Conservation (phyloP, 192 early-diverging fungal genomes). For the Chytriomyces confervae region DNA sequence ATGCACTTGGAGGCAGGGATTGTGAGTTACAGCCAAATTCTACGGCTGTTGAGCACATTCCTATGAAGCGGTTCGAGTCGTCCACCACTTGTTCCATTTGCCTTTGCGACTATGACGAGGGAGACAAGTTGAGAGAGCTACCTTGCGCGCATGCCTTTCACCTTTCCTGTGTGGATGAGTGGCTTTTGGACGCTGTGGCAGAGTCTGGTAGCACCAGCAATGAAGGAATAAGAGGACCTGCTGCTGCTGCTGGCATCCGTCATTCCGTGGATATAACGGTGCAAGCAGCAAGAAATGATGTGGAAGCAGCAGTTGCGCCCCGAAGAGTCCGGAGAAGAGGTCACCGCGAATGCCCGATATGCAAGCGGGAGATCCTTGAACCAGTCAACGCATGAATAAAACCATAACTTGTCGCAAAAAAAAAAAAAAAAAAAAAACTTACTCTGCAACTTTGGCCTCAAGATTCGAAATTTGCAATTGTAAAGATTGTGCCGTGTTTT, state of each 20-base stretch:
- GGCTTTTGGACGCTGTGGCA: conserved; percentile 1
- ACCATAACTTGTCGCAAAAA: too few relatives aligned
- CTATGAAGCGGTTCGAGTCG: conserved; percentile 6
- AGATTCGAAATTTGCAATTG: conserved; percentile 63
- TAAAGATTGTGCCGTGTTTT: conserved; percentile 55
- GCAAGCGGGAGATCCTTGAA: not conserved
- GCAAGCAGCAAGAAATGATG: not conserved
- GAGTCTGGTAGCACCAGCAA: not conserved
- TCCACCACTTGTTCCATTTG: conserved; percentile 67
- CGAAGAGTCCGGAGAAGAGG: not conserved
- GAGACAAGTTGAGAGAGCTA: conserved; percentile 63
- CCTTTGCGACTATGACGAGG: conserved; percentile 66
- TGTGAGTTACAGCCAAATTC: not conserved
- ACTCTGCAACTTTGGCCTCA: conserved; percentile 62
- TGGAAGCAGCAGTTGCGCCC: not conserved
- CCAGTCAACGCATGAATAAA: too few relatives aligned
- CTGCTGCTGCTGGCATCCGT: not conserved
- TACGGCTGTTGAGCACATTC: not conserved
- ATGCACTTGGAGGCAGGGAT: not conserved
- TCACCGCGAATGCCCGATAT: conserved; percentile 18
- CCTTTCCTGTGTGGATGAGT: conserved; percentile 64
- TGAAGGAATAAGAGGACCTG: not conserved
- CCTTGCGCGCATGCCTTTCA: conserved; percentile 70
- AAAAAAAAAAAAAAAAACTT: conserved; percentile 5
- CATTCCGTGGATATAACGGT: not conserved